These are phyloP conservation scores for Ceratobasidium sp. DNA, from an alignment of 1,284 basidiomycete genomes.

Conservation along the genomic window DNA sequence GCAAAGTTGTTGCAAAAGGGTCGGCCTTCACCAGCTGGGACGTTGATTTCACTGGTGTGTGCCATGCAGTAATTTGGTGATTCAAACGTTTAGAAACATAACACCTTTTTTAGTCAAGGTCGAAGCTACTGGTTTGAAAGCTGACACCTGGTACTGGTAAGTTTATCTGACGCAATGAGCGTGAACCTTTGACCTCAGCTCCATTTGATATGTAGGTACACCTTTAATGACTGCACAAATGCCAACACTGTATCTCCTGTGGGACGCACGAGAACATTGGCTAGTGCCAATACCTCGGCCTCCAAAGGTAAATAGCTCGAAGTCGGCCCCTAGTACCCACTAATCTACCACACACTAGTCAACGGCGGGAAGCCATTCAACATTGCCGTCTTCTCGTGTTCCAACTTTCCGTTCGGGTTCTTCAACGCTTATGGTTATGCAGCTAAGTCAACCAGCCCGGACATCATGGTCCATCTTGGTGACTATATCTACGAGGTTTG, in stretches of 20 bases:
- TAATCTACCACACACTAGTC: conserved; percentile 52
- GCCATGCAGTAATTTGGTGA: background rate
- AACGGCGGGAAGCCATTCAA: conserved; percentile 67
- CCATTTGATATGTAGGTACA: conserved; percentile 45
- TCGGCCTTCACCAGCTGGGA: conserved; percentile 70
- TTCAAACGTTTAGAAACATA: background rate
- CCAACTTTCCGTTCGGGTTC: conserved; percentile 65
- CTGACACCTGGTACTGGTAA: conserved; percentile 70
- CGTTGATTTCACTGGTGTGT: conserved; percentile 64
- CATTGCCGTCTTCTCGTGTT: conserved; percentile 70
- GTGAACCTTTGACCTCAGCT: background rate
- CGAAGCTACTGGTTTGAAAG: conserved; percentile 63
- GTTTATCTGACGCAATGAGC: background rate
- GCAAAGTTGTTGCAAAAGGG: conserved; percentile 59
- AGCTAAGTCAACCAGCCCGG: conserved; percentile 65
- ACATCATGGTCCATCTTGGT: conserved; percentile 71
- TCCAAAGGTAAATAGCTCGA: conserved; percentile 52
- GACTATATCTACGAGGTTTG: conserved; percentile 62
- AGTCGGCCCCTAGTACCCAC: background rate
- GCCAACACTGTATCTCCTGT: conserved; percentile 60
- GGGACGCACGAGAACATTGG: conserved; percentile 63
- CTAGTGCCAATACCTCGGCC: conserved; percentile 55
- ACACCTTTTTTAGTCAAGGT: conserved; percentile 61
- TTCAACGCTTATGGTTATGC: conserved; percentile 76
- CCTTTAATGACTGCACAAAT: conserved; percentile 68